Base-by-base conservation (phyloP, 1,139 yeast genomes). In the Suhomyces maxii region DNA sequence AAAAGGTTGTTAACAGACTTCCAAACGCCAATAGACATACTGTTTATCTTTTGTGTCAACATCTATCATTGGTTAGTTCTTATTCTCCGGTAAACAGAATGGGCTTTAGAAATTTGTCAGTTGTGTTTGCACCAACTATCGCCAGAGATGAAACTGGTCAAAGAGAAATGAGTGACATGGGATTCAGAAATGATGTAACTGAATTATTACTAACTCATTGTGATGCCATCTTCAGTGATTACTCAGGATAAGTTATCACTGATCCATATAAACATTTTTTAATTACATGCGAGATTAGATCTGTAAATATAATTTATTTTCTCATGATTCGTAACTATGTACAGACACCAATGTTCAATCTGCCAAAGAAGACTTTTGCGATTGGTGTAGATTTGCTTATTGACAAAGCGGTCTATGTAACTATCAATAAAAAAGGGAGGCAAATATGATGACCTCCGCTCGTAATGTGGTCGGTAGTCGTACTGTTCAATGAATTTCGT, bases 41-140 rank as follows among this genome's bases (percentile, higher is more conserved):
- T 3, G 68, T 93, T 53, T 70, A 68, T 45, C 57, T 68, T 39
- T 68, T 93, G 34, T 71, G 87, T 47, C 70, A 71, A 46, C 99
- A 93, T 68, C 72, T 93, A 53, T 72, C 77, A 39, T 68, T 77
- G 50, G 80, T 88, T 30, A 76, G 77, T 44, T 64, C 70, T 8
- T 69, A 73, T 60, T 71, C 78, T 37, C 63, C 66, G 13, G 62
- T 68, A 36, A 88, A 86, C 58, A 74, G 88, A 63, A 93, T 93
- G 99, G 88, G 81, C 31, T 71, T 80, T 54, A 83, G 84, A 63
- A 90, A 95, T 58, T 67, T 95, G 48, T 86, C 97, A 1, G 93
- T 95, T 42, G 97, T 93, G 13, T 93, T 93, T 74, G 97, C 98
- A 0, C 99, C 99, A 1, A 90, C 98, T 3, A 71, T 93, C 43